Percentiles rank a stretch among this genome's conserved stretches.
These are phyloP conservation scores for Aspergillus sp. DNA, from an alignment of 2,329 filamentous ascomycete species.

Conservation along the genomic window DNA sequence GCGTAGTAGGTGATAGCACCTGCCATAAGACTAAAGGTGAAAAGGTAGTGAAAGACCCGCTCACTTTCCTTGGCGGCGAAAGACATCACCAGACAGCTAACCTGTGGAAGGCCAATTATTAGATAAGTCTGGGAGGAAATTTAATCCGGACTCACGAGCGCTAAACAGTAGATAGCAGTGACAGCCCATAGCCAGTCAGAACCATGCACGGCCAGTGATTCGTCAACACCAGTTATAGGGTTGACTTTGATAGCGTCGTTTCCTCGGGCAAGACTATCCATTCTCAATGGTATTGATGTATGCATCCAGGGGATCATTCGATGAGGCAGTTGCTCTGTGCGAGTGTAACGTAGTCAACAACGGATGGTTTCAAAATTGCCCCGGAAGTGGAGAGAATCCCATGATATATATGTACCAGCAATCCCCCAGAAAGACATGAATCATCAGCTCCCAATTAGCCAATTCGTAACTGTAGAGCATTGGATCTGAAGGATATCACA, in stretches of 20 bases:
- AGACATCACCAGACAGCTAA: conserved; percentile 42
- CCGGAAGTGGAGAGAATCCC: not conserved
- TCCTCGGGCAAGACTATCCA: conserved; percentile 17
- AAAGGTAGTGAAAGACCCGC: conserved; percentile 57
- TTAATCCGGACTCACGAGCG: conserved; percentile 39
- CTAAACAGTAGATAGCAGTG: conserved; percentile 48
- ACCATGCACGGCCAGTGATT: conserved; percentile 44
- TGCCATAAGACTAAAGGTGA: conserved; percentile 49
- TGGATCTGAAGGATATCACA: not conserved
- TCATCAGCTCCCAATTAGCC: not conserved
- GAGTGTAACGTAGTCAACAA: not conserved
- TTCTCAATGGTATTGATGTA: not conserved
- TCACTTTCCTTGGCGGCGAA: conserved; percentile 48
- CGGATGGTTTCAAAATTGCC: not conserved
- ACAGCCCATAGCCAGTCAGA: conserved; percentile 58
- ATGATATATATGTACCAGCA: not conserved
- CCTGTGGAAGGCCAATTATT: conserved; percentile 21
- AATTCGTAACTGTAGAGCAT: not conserved
- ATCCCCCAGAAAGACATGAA: not conserved
- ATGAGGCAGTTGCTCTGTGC: not conserved
- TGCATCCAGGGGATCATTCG: not conserved
- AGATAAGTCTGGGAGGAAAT: not conserved
- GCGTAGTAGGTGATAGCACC: conserved; percentile 53
- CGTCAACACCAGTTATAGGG: conserved; percentile 39
- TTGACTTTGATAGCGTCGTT: conserved; percentile 52